phyloP scores from a whole-genome alignment of 2,329 filamentous ascomycete species.

The Hirsutella rhossiliensis region DNA sequence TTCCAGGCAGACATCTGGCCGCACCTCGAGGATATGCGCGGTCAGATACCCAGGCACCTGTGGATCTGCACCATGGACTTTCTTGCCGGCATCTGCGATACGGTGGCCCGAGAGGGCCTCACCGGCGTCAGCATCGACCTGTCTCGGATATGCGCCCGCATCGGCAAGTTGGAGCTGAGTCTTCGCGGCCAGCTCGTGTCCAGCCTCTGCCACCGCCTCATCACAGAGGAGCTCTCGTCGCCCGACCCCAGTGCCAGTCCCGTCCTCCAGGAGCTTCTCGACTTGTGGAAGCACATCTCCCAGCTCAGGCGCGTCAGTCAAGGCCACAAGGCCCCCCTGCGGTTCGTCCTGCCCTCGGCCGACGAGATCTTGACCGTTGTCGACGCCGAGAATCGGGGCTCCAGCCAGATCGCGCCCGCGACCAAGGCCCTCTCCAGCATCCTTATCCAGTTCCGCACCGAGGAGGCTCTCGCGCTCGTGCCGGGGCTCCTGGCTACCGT shows the following conservation, averaged over 20 bases:
- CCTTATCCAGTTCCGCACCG: conserved; percentile 16
- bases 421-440: conserved; percentile 15
- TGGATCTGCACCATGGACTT: conserved; percentile 11
- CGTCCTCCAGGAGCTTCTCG: conserved; percentile 17
- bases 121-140: conserved; percentile 11
- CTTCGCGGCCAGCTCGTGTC: conserved; percentile 18
- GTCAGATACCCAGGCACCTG: conserved; percentile 16
- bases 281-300: conserved; percentile 24
- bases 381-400: conserved; percentile 1
- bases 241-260: conserved; percentile 6
- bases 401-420: conserved; percentile 3
- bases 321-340: conserved; percentile 2
- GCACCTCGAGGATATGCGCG: conserved; percentile 13
- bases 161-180: conserved; percentile 15
- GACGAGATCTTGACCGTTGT: conserved; percentile 12
- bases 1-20: conserved; percentile 19
- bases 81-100: conserved; percentile 8
- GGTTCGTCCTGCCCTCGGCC: conserved; percentile 18
- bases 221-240: conserved; percentile 6
- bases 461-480: conserved; percentile 13
- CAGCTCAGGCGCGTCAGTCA: conserved; percentile 19
- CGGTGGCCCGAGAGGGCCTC: conserved; percentile 8
- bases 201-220: conserved; percentile 16
- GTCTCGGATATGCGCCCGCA: conserved; percentile 10
- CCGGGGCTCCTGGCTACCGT: conserved; percentile 20